Evolutionary conservation across 768 basidiomycete genomes (phyloP), one percentile per base, ranked within the genome.

Genomic region (Lactarius deliciosus): DNA sequence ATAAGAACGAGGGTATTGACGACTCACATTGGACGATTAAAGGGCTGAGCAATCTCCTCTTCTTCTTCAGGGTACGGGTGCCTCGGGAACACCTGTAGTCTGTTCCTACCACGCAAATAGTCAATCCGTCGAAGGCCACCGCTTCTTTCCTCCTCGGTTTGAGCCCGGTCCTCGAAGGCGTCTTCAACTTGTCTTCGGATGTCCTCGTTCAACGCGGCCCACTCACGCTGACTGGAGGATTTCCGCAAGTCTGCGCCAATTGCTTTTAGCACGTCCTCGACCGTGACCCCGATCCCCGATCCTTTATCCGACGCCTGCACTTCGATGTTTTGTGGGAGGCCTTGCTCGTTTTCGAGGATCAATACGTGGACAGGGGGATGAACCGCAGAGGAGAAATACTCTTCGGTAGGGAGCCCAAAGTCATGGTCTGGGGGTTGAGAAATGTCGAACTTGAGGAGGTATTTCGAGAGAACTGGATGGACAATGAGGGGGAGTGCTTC

Each of bases 1-100:
- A 30, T 36, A 32, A 18, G 56, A 5, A 22, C 1, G 25, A 45
- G 40, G 16, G 47, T 30, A 47, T 13, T 36, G 13, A 60, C 32
- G 36, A 60, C 62, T n/a, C 32, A 67, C 66, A 47, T n/a, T n/a
- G 62, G 16, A 40, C 66, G 66, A 55, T 40, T 38, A 11, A 57
- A 36, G 32, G 53, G 41, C 40, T 62, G 56, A 5, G 30, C 10
- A 25, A 64, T 30, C 30, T 67, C 62, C 3, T 68, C 62, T 0
- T 68, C 66, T 22, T 67, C 55, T 34, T 34, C 56, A 22, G 56
- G 34, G 20, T 10, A 3, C 22, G 40, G 9, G 34, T 15, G 25
- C 57, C 10, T 60, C 57, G 61, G 53, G 30, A 67, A 34, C 16
- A 67, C 40, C 57, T 59, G 30, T 8, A 67, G 66, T 25, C 61